Evolutionary conservation across 345 rosid species (phyloP), one percentile per base, ranked within the genome.

Genomic region (Linum usitatissimum): DNA sequence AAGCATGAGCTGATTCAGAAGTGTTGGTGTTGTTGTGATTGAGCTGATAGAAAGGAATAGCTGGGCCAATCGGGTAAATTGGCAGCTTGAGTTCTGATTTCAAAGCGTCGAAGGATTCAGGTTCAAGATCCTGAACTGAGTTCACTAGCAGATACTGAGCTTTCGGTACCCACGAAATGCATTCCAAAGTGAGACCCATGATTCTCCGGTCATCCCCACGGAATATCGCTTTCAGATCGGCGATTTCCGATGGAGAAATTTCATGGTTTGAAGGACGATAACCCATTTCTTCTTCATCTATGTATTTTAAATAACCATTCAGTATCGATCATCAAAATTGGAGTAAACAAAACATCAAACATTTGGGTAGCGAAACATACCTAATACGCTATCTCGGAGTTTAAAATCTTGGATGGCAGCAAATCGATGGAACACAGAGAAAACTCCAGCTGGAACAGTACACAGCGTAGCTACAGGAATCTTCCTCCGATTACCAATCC

Each of bases 61-160:
- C 54, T 53, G 65, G 65, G n/a, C 65, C 71, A 13, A 55, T 36
- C 4, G 65, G 15, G 53, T 67, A 67, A 20, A 67, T 42, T 2
- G 65, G 60, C 12, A 39, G 30, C 15, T 31, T n/a, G 6, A 61
- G 6, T 28, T 39, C 12, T 9, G 17, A 1, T 42, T 30, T 42
- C 30, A 68, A 31, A 18, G 17, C 23, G 51, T 61, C 19, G 6
- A 68, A 36, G 20, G 9, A 20, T n/a, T 14, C 42, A 18, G 66
- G 12, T 28, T 61, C 71, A 61, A 68, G 53, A 59, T 68, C 71
- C 38, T 61, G 55, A 9, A 68, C 18, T 2, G 71, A 17, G 48
- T 36, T 9, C 18, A 68, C 14, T 15, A 68, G 6, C n/a, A 61
- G 71, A 19, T 54, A 61, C 20, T 42, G 71, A 3, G 71, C 61